Base-by-base conservation (phyloP, 169 alveolate genomes). In the Babesia divergens region DNA sequence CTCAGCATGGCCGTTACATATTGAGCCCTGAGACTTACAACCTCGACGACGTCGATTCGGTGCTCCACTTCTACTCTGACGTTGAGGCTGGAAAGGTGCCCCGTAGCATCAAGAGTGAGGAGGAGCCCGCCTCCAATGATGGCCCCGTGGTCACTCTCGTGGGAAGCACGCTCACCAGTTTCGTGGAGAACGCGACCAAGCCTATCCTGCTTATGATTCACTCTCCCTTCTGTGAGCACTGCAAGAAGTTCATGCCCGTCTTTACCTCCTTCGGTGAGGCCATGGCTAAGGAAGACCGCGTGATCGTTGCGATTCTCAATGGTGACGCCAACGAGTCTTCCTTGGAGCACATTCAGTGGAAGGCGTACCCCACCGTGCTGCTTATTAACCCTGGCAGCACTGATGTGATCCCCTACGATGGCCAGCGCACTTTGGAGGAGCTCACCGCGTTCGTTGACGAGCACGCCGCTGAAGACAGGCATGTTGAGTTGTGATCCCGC, bases 151-250 rank as follows among this genome's bases (percentile, higher is more conserved):
- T 68, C 35, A 75, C 75, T 8, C 84, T 88, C 0, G 93, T 88
- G 2, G 93, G 93, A n/a, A 83, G 74, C 40, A 83, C 93, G 11
- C 77, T 88, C 38, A 51, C 66, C 46, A 76, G 70, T 54, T 81
- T 83, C 29, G 84, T 84, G 14, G 44, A 77, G n/a, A 62, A 76
- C 37, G 64, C 79, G 42, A 72, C 81, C 18, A 74, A 74, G 58
- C 84, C 82, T 49, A 88, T 88, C 14, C 76, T 88, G 56, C 58
- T 88, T 55, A 83, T 83, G 84, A 81, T 88, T 6, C 84, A 88
- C 72, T 85, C 93, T 3, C 93, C 93, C 13, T 82, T 81, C 84
- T 88, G 93, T 68, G 89, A 84, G 46, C 91, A 88, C 70, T 88
- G 93, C 82, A 88, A 88, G 74, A 83, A 71, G 74, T 72, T 88